Base-by-base conservation (phyloP, 257 asterid genomes). In the Pogostemon cablin region DNA sequence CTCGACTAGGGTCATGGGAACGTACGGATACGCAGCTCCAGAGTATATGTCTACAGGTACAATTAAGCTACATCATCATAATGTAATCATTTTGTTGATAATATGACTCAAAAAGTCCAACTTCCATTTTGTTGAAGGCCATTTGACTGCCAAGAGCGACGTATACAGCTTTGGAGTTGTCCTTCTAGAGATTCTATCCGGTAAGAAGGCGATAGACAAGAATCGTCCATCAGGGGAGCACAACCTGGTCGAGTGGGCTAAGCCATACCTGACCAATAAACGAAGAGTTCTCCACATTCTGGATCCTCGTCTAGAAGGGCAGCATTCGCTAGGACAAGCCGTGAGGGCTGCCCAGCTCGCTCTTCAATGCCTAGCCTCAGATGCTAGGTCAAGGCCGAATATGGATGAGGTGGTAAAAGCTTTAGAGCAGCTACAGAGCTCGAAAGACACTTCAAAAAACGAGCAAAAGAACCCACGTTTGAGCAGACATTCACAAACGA, bases 81-180 rank as follows among this genome's bases (percentile, higher is more conserved):
- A 11, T 9, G 5, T 39, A 0, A 2, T 7, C 5, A 2, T 10
- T 50, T 38, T 48, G 39, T n/a, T 32, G 56, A 32, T 53, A 53
- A 56, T 7, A 3, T 66, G 32, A 7, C 67, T 75, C 72, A 39
- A 77, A 53, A 53, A 53, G 2, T 50, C 54, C 40, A 32, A 46
- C 35, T 64, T 56, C 43, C 6, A 4, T 35, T 25, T 64, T 7
- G 15, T 43, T 50, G 37, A 39, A 87, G 96, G 96, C 54, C 95
- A 86, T 67, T 81, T 90, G 73, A 87, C 96, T 17, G 82, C 92
- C 17, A 90, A 84, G 90, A 87, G 92, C 35, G 90, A 90, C 46
- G 87, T 90, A 48, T 90, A 84, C 85, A 90, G 92, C 81, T 90
- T 84, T 0, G 95, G 96, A 2, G 95, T 87, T 3, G 93, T 88